Percentiles rank a stretch among this genome's conserved stretches.
Evolutionary conservation across 2,329 filamentous ascomycete genomes (phyloP).

Genomic region (Tolypocladium sp.): DNA sequence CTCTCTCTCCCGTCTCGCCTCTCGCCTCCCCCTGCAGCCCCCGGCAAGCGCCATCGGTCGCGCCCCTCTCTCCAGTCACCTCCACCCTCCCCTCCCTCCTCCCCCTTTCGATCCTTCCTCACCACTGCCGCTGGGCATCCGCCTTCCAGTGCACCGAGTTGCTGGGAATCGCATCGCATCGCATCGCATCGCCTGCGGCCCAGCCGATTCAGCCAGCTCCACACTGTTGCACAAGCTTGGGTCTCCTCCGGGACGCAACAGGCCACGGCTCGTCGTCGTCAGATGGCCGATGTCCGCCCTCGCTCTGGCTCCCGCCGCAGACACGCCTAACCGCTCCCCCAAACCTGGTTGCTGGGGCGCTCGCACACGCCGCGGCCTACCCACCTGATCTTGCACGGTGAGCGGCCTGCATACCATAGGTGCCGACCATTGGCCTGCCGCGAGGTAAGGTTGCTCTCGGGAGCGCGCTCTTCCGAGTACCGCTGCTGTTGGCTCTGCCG

Average conservation of each 20-base stretch:
- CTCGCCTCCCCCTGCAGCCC: constrained; percentile 2
- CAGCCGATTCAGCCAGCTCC: background rate
- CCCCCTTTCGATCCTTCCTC: background rate
- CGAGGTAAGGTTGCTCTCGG: background rate
- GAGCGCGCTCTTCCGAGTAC: background rate
- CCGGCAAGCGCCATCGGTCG: background rate
- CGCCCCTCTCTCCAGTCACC: background rate
- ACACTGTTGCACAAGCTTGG: background rate
- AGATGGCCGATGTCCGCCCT: background rate
- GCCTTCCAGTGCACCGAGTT: background rate
- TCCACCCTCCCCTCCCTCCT: background rate
- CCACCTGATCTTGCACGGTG: background rate
- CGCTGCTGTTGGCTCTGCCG: background rate
- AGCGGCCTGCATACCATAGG: background rate
- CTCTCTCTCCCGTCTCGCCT: constrained; percentile 1
- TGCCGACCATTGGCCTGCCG: background rate
- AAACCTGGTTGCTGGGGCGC: background rate
- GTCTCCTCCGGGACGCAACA: background rate
- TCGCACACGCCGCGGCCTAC: background rate
- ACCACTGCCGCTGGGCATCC: background rate
- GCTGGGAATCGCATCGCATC: background rate
- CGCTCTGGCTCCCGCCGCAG: background rate
- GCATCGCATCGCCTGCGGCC: background rate
- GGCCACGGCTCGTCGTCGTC: background rate
- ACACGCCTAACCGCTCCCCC: background rate